Conservation (phyloP, 2,329 filamentous ascomycete species). For the Ascochyta viciae-villosae region DNA sequence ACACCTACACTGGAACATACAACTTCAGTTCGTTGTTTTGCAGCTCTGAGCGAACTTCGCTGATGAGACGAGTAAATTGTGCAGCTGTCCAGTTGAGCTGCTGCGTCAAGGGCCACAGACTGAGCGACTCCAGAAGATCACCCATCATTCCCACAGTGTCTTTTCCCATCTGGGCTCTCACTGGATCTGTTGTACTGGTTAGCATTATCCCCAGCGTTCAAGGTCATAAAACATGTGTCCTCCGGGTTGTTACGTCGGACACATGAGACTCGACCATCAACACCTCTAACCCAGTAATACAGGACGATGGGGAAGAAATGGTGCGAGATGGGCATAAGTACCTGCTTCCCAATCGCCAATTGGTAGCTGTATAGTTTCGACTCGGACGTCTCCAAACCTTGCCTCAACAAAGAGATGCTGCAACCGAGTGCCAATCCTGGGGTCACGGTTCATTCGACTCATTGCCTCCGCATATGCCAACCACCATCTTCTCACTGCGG, state of each 20-base stretch:
- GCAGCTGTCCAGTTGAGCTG: constrained; percentile 41
- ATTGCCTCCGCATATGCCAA: constrained; percentile 45
- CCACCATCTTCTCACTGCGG: constrained; percentile 48
- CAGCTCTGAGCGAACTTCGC: constrained; percentile 38
- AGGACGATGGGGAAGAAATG: neutral
- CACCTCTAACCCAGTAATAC: neutral
- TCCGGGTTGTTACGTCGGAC: neutral
- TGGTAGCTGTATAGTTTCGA: constrained; percentile 40
- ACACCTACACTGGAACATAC: constrained; percentile 48
- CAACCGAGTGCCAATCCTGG: constrained; percentile 43
- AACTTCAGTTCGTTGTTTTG: constrained; percentile 40
- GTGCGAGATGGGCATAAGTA: constrained; percentile 15
- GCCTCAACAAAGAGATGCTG: constrained; percentile 39
- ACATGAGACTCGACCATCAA: too few relatives aligned
- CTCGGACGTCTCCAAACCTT: constrained; percentile 41
- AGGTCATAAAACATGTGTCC: neutral
- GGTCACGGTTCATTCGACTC: constrained; percentile 42
- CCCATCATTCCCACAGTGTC: constrained; percentile 38
- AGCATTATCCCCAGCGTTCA: neutral
- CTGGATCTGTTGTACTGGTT: constrained; percentile 33
- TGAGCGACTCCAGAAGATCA: constrained; percentile 47
- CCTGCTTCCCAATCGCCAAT: constrained; percentile 49
- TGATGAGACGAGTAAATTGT: constrained; percentile 39
- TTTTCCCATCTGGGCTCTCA: constrained; percentile 37
- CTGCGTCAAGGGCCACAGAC: constrained; percentile 47